Percentiles rank a stretch among this genome's conserved stretches.
Evolutionary conservation across 2,329 filamentous ascomycete genomes (phyloP).

Genomic region (Penicillium capsulatum): DNA sequence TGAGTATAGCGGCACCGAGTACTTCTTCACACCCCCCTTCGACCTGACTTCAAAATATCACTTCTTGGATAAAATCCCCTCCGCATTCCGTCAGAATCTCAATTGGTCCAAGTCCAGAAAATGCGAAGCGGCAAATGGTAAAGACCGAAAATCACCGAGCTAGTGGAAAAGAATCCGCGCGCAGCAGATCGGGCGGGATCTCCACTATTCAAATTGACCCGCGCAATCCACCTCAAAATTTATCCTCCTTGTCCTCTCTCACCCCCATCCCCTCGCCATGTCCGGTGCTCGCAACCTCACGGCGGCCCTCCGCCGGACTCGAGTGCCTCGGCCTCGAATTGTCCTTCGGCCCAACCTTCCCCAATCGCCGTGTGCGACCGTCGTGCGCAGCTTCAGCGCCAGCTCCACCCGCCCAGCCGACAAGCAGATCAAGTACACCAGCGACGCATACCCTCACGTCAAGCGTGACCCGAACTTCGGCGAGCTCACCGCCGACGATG

Average conservation of each 20-base stretch:
- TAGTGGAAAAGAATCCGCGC: neutral
- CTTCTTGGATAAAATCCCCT: too few species aligned
- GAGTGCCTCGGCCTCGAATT: constrained; percentile 28
- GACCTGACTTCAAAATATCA: too few species aligned
- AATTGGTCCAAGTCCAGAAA: too few species aligned
- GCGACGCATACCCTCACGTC: constrained; percentile 74
- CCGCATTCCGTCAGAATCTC: too few species aligned
- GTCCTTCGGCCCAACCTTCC: constrained; percentile 22
- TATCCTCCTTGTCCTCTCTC: constrained; percentile 6
- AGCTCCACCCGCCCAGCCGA: constrained; percentile 24
- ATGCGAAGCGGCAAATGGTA: neutral
- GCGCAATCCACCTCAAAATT: constrained; percentile 16
- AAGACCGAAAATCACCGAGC: constrained; percentile 8
- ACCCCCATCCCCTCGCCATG: constrained; percentile 21
- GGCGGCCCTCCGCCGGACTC: constrained; percentile 31
- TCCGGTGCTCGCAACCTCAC: constrained; percentile 31
- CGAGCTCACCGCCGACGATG: constrained; percentile 69
- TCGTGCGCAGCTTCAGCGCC: constrained; percentile 30
- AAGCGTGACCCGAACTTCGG: constrained; percentile 72
- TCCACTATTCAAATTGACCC: constrained; percentile 18
- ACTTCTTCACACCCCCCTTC: too few species aligned
- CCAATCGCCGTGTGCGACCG: constrained; percentile 15
- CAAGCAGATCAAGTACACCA: constrained; percentile 65
- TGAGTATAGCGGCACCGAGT: too few species aligned
- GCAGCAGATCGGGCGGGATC: constrained; percentile 20